Percentiles rank a stretch among this genome's conserved stretches.
These are phyloP conservation scores for Asparagopsis taxiformis DNA, from an alignment of 31 red algal species.

Conservation along the genomic window DNA sequence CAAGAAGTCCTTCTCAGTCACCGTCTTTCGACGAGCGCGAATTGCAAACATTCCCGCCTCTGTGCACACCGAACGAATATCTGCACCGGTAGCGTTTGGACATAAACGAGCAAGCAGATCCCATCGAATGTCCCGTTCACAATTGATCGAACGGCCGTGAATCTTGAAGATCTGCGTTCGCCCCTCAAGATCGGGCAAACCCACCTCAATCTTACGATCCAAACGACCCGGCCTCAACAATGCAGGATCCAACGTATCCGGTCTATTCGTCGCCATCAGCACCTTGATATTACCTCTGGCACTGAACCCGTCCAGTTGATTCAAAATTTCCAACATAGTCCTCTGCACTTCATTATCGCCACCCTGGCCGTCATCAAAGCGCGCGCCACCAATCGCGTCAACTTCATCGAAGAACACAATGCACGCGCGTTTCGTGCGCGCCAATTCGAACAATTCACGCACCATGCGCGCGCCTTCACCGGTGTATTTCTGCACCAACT, in stretches of 20 bases:
- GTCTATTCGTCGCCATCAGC: conserved; percentile 99
- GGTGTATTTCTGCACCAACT: conserved; percentile 99
- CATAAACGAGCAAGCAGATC: conserved; percentile 98
- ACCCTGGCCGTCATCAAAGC: conserved; percentile 97
- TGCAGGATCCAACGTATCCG: conserved; percentile 98
- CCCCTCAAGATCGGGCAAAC: conserved; percentile 96
- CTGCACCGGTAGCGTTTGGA: conserved; percentile 98
- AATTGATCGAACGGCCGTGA: conserved; percentile 97
- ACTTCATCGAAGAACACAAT: conserved; percentile 99
- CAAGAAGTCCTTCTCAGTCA: conserved; percentile 99
- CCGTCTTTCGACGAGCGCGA: conserved; percentile 97
- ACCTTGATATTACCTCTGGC: conserved; percentile 99
- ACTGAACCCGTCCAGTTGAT: conserved; percentile 99
- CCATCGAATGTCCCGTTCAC: conserved; percentile 96
- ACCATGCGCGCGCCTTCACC: conserved; percentile 99
- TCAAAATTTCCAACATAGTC: conserved; percentile 99
- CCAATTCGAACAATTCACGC: conserved; percentile 97
- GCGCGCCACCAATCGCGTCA: conserved; percentile 97
- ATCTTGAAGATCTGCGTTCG: conserved; percentile 98
- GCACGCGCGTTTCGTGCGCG: conserved; percentile 93
- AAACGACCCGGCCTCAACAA: conserved; percentile 95
- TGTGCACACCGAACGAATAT: conserved; percentile 96
- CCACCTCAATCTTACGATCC: conserved; percentile 99
- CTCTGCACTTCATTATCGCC: conserved; percentile 99
- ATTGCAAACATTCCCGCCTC: conserved; percentile 99